Base-by-base conservation (phyloP, 148 eudicot species). In the Fagopyrum esculentum region DNA sequence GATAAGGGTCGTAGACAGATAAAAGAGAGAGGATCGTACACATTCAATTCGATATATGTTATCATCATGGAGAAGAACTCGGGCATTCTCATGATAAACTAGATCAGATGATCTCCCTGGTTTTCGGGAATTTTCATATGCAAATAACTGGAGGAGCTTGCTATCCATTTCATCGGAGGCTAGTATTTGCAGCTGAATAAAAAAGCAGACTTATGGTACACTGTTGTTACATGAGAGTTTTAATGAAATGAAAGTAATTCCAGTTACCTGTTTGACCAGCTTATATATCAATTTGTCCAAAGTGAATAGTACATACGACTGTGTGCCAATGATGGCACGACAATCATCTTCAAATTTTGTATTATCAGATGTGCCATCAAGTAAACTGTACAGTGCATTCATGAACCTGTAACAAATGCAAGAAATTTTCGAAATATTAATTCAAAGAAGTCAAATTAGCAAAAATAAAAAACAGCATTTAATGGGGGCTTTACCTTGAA, bases 311-410 rank as follows among this genome's bases (percentile, higher is more conserved):
- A 87, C 86, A 81, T 95, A 95, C 52, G 99, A 92, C 76, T 95
- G 93, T 78, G 92, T 92, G 54, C 99, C 99, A 79, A 92, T 83
- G 46, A 92, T 83, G 61, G 88, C 85, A 44, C 94, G 89, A 75
- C 99, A 95, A 75, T 95, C 99, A 82, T 95, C 99, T 85, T 95
- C 99, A 78, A 86, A 95, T 75, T 89, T 95, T 17, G 99, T 78
- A 84, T 95, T 95, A 77, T 95, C 99, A 73, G 90, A 85, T 49
- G 92, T 80, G 78, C 97, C 99, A 81, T 95, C 97, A 80, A 95
- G 96, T 86, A 95, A 81, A 81, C 81, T 81, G 79, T 89, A 95
- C 60, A 95, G 83, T 35, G 99, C 87, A 29, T 77, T 82, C 87
- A 89, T 77, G 81, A 95, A 95, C 80, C 99, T 95, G 90, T 79